These are phyloP conservation scores for Aspergillus sp. DNA, from an alignment of 2,329 filamentous ascomycete genomes.

Conservation along the genomic window DNA sequence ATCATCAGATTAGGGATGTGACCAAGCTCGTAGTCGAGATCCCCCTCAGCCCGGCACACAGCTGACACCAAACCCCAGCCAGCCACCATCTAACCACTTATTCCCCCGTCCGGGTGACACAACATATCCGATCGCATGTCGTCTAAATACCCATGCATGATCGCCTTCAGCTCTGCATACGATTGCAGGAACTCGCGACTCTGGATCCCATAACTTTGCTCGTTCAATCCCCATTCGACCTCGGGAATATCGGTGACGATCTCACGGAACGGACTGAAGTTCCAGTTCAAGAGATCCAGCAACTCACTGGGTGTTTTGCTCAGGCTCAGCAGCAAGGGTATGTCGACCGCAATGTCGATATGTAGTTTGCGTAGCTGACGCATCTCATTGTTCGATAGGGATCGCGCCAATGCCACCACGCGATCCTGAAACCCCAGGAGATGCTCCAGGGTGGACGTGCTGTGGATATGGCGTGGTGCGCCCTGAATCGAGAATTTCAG, in stretches of 20 bases:
- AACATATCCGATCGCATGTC: constrained; percentile 11
- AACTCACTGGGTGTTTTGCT: constrained; percentile 11
- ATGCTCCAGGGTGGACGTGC: constrained; percentile 3
- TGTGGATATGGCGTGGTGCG: constrained; percentile 5
- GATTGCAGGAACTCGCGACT: constrained; percentile 8
- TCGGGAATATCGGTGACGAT: not conserved
- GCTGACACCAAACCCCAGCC: not conserved
- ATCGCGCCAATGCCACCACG: not conserved
- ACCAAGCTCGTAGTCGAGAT: not conserved
- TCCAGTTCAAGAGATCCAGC: constrained; percentile 9
- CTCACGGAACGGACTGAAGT: constrained; percentile 3
- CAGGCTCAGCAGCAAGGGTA: constrained; percentile 12
- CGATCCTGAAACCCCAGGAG: constrained; percentile 8
- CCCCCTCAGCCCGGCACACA: too few relatives aligned
- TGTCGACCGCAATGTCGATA: constrained; percentile 6
- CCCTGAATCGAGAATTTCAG: constrained; percentile 10
- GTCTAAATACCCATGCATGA: constrained; percentile 3
- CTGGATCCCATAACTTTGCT: constrained; percentile 14
- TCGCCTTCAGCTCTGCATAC: constrained; percentile 1
- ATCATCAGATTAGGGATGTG: not conserved
- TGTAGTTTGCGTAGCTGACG: not conserved
- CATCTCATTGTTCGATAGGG: not conserved
- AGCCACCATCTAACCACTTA: not conserved
- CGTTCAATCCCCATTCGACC: constrained; percentile 5
- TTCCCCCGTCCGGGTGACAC: not conserved